Base-by-base conservation (phyloP, 2,329 filamentous ascomycete genomes). In the Aspergillus pseudotamarii region DNA sequence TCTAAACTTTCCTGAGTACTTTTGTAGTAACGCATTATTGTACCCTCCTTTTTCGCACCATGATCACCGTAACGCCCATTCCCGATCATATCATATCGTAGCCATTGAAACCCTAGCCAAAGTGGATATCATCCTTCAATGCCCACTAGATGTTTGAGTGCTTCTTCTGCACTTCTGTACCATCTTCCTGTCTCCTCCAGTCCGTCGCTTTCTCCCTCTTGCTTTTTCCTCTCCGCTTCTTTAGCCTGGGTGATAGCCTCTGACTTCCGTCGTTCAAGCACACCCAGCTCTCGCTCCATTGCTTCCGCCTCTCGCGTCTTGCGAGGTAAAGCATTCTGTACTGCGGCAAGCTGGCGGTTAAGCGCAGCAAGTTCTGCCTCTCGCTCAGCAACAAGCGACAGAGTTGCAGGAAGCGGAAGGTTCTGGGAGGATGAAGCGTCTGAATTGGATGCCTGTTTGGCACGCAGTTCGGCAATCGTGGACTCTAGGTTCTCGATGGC, bases 361-460 rank as follows among this genome's bases (percentile, higher is more conserved):
- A 82, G 63, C 28, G 78, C 76, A 9, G 76, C 76, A 43, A 81
- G 72, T 60, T 80, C 76, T 3, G 73, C 74, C 60, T 79, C 76
- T 12, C 78, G 76, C 59, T 81, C 77, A 2, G 76, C 71, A 11
- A 83, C 62, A 6, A 81, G 71, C 5, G 71, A 69, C 64, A 78
- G 63, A 1, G 80, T 83, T 23, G 76, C 78, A 2, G 78, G 76
- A 14, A 80, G 74, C 23, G 78, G 73, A 26, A 80, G 72, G 26
- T 75, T 79, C 58, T 79, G 78, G 1, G 76, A 77, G 0, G 78
- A 76, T 1, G 75, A 73, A 14, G 65, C 69, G 81, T 84, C 80
- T 89, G 91, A 68, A 85, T 86, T 58, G 87, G 90, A 61, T 87
- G 82, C 72, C 86, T 86, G 62, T 83, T 84, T 64, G 90, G 79